Conservation (phyloP, 2,329 filamentous ascomycete genomes). For the Ophiostoma ulmi region DNA sequence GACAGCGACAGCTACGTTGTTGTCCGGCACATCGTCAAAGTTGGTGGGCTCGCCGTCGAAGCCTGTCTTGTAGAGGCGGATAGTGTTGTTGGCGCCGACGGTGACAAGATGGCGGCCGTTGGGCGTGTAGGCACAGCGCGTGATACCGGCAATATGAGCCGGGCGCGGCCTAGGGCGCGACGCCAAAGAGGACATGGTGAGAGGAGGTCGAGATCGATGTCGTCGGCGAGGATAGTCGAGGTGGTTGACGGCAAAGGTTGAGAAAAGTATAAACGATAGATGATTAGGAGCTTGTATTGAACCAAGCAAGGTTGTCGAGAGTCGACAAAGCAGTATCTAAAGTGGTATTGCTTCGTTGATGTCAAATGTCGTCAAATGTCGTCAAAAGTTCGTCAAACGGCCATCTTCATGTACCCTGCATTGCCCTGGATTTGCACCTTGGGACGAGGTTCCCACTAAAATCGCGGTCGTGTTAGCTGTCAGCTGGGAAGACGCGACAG, state of each 20-base stretch:
- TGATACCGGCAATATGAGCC: slow-evolving; percentile 79
- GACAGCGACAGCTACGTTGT: slow-evolving; percentile 73
- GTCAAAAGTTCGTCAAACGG: background rate
- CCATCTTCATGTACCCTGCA: background rate
- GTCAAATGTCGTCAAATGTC: slow-evolving; percentile 1
- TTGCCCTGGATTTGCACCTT: slow-evolving; percentile 9
- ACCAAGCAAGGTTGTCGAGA: background rate
- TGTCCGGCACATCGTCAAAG: slow-evolving; percentile 84
- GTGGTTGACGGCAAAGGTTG: background rate
- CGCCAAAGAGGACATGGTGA: slow-evolving; percentile 29
- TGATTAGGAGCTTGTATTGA: background rate
- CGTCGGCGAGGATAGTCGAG: background rate
- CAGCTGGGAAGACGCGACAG: slow-evolving; percentile 37
- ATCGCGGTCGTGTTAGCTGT: slow-evolving; percentile 13
- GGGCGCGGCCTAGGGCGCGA: slow-evolving; percentile 58
- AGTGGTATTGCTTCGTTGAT: background rate
- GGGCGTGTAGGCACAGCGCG: slow-evolving; percentile 82
- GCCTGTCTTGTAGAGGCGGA: slow-evolving; percentile 85
- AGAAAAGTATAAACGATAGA: background rate
- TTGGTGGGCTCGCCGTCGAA: slow-evolving; percentile 89
- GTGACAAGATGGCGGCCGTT: slow-evolving; percentile 84
- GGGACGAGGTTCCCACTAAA: background rate
- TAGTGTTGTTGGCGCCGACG: slow-evolving; percentile 87
- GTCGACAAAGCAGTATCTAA: background rate
- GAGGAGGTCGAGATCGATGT: background rate